Base-by-base conservation (phyloP, 2,329 filamentous ascomycete genomes). In the Arthroderma uncinatum region DNA sequence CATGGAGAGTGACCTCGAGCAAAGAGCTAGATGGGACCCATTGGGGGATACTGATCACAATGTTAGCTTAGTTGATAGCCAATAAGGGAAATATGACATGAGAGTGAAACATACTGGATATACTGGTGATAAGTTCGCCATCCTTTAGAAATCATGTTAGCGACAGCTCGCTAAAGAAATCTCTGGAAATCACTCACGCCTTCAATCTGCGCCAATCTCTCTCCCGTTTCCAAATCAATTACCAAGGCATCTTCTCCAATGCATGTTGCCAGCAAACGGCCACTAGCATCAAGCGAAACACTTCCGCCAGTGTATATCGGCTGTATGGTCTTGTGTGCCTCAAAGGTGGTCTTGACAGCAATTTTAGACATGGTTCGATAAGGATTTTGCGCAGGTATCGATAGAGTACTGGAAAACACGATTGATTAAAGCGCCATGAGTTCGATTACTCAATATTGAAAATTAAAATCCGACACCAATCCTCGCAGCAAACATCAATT, bases 1-100 rank as follows among this genome's bases (percentile, higher is more conserved):
- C 90, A 97, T 94, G 5, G 90, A 91, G 56, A 96, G 79, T n/a
- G 92, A 97, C 63, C 92, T 85, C 16, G 93, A 98, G 75, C 91
- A 97, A 64, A 94, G 76, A 62, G 95, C 84, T 57, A 97, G 80
- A 71, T 96, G 89, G 25, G 89, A 90, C 7, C 84, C 89, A 60
- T 87, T 89, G 0, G 91, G 90, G 0, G 92, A 94, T 64, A 98
- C 86, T 89, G 61, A 12, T 61, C 55, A 28, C 54, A 44, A 52
- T 56, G 40, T 62, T 8, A 63, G 62, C 53, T 44, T 53, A 37
- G 48, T 23, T 28, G 36, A 19, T 2, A 44, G 40, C 40, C n/a
- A n/a, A n/a, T n/a, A n/a, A n/a, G n/a, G n/a, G 48, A 53, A 56
- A 34, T 33, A 34, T 16, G 52, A 16, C 16, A 23, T 30, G 53